Conservation (phyloP, 208 protist genomes). For the Dictyostelium gargantuum region DNA sequence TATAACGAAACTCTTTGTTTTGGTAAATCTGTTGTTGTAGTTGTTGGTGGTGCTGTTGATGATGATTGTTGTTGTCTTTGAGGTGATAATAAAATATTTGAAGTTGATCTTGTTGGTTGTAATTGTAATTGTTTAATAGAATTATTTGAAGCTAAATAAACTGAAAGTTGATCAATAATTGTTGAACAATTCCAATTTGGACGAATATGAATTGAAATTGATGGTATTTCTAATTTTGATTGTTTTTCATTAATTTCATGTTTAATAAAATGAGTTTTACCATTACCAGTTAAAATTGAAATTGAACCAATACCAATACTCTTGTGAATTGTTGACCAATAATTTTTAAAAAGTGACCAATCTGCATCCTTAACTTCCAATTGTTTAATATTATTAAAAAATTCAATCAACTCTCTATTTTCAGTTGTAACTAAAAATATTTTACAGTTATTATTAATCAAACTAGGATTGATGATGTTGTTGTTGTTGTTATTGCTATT, state of each 20-base stretch:
- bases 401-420: not conserved
- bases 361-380: not conserved
- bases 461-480: not conserved
- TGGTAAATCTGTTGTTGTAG: no score
- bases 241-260: not conserved
- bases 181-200: not conserved
- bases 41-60: not conserved
- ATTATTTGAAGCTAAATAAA: not conserved
- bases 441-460: not conserved
- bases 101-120: not conserved
- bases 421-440: not conserved
- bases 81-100: no score
- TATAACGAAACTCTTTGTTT: not conserved
- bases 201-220: constrained; percentile 9
- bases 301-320: not conserved
- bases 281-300: constrained; percentile 1
- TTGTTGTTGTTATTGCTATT: not conserved
- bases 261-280: constrained; percentile 12
- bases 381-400: not conserved
- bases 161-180: not conserved
- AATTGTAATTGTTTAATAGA: not conserved
- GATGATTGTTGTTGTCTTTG: no score
- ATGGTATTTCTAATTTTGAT: not conserved
- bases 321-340: not conserved
- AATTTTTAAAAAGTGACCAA: not conserved